Evolutionary conservation across 257 asterid species (phyloP).

Genomic region (Coffea canephora): DNA sequence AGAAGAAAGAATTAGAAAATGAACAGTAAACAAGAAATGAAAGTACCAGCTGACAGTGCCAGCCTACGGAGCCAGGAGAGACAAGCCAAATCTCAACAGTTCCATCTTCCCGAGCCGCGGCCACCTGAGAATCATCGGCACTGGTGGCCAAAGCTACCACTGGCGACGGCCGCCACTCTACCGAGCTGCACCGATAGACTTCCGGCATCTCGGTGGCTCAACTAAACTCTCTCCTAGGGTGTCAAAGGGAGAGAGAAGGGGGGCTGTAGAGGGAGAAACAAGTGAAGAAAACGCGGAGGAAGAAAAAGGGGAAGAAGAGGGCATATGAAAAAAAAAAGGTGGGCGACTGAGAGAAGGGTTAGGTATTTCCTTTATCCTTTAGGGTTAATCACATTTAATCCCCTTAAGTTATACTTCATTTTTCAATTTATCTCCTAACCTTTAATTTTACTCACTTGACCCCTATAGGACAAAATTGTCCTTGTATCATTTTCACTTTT

Average conservation of each 20-base stretch:
- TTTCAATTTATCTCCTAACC: too few species aligned
- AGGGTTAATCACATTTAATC: too few species aligned
- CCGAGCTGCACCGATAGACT: constrained; percentile 54
- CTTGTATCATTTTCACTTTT: too few species aligned
- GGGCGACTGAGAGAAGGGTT: constrained; percentile 6
- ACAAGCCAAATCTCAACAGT: constrained; percentile 97
- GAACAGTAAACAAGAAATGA: not conserved
- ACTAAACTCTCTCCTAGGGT: not conserved
- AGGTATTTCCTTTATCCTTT: constrained; percentile 10
- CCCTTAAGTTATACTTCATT: too few species aligned
- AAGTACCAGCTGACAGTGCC: constrained; percentile 97
- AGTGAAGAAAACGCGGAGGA: not conserved
- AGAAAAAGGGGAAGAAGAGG: not conserved
- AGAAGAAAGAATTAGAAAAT: not conserved
- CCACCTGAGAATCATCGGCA: constrained; percentile 85
- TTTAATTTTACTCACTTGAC: too few species aligned
- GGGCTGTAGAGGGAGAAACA: not conserved
- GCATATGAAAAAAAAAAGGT: constrained; percentile 6
- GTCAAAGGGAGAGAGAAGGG: not conserved
- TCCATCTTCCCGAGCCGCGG: constrained; percentile 92
- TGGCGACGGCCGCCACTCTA: constrained; percentile 86
- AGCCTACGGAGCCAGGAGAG: constrained; percentile 97
- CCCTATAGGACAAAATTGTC: too few species aligned
- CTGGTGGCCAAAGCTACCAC: constrained; percentile 92
- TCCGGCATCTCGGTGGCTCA: constrained; percentile 38